Percentiles rank a stretch among this genome's conserved stretches.
phyloP scores from a whole-genome alignment of 371 early-diverging fungal species.

The Apophysomyces ossiformis region DNA sequence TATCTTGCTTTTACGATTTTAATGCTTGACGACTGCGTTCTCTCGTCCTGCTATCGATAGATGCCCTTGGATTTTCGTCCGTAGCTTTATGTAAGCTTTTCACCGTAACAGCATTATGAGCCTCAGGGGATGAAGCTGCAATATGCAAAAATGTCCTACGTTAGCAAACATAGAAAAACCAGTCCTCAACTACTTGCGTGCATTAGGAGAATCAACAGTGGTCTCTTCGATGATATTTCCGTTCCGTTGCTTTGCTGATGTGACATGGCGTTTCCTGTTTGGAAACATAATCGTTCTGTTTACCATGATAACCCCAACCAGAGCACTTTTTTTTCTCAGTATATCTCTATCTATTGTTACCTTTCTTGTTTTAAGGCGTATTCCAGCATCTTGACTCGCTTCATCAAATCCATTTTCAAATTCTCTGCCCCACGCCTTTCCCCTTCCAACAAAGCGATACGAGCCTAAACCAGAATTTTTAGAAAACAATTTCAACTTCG shows the following conservation, averaged over 20 bases:
- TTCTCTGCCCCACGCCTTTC: conserved; percentile 81
- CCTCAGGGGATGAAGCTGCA: conserved; percentile 24
- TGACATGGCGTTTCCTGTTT: neutral
- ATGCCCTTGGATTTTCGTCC: neutral
- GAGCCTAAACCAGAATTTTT: conserved; percentile 51
- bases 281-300: neutral
- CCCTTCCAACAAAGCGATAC: conserved; percentile 83
- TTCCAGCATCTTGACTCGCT: conserved; percentile 90
- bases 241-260: neutral
- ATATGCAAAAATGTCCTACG: neutral
- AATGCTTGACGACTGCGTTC: conserved; percentile 76
- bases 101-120: conserved; percentile 5
- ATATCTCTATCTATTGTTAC: conserved; percentile 32
- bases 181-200: conserved; percentile 16
- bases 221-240: neutral
- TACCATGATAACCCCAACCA: neutral
- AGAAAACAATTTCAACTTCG: neutral
- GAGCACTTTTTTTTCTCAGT: neutral
- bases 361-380: conserved; percentile 80
- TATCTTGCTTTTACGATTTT: conserved; percentile 64
- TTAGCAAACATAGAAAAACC: neutral
- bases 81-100: neutral
- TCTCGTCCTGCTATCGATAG: conserved; percentile 35
- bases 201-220: conserved; percentile 27
- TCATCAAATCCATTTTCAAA: conserved; percentile 75